These are phyloP conservation scores for Neoscytalidium dimidiatum DNA, from an alignment of 2,329 filamentous ascomycete genomes.

Conservation along the genomic window DNA sequence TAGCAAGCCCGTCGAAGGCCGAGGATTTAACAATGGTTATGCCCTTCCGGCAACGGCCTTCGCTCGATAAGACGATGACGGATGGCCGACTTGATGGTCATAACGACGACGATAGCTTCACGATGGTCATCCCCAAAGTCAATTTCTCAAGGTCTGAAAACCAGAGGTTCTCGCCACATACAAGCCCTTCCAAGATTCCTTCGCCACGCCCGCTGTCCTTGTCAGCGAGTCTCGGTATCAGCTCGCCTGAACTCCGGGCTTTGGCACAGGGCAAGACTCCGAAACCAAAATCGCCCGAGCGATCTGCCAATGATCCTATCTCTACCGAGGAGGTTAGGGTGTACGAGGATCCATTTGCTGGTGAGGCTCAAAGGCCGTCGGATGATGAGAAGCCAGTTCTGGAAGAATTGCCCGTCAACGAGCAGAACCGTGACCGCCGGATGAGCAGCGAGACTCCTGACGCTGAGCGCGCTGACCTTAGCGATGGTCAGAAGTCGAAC, in stretches of 20 bases:
- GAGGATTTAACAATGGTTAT: constrained; percentile 51
- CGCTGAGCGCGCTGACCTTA: constrained; percentile 30
- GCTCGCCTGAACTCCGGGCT: constrained; percentile 3
- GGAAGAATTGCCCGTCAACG: constrained; percentile 54
- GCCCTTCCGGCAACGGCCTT: constrained; percentile 40
- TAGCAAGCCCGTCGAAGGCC: constrained; percentile 39
- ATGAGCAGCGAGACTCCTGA: constrained; percentile 32
- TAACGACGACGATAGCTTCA: constrained; percentile 51
- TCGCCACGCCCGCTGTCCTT: not conserved
- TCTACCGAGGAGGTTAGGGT: constrained; percentile 48
- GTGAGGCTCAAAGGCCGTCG: constrained; percentile 30
- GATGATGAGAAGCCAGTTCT: constrained; percentile 45
- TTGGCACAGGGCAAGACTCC: constrained; percentile 31
- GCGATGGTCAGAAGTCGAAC: constrained; percentile 13
- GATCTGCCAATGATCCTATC: not conserved
- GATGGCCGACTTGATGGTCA: constrained; percentile 39
- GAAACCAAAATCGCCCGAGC: constrained; percentile 22
- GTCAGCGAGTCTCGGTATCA: constrained; percentile 5
- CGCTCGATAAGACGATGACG: constrained; percentile 40
- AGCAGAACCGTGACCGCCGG: constrained; percentile 41
- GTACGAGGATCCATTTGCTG: constrained; percentile 55
- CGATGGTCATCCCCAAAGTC: constrained; percentile 51
- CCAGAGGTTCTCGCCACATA: constrained; percentile 16
- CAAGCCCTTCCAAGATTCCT: constrained; percentile 29
- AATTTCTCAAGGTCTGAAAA: constrained; percentile 22